Conservation (phyloP, 148 eudicot genomes). For the Linanthus parryae region DNA sequence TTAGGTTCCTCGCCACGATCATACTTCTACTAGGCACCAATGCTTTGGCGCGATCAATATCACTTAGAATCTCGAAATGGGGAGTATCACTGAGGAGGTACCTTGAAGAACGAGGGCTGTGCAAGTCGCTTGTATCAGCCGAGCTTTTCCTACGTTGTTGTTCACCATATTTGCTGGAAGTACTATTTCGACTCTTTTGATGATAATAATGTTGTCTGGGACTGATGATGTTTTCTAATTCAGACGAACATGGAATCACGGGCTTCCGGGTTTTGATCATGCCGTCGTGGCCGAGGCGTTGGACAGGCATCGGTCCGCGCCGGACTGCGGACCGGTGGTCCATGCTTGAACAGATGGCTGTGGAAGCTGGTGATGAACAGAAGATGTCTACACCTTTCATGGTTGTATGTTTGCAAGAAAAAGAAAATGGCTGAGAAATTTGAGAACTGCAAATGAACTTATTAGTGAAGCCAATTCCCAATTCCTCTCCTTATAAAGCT, state of each 20-base stretch:
- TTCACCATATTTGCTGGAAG: slow-evolving; percentile 12
- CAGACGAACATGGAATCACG: slow-evolving; percentile 56
- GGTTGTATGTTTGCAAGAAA: slow-evolving; percentile 22
- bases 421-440: slow-evolving; percentile 1
- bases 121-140: slow-evolving; percentile 35
- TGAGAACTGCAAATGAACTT: slow-evolving; percentile 4
- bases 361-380: slow-evolving; percentile 85
- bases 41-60: slow-evolving; percentile 12
- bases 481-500: slow-evolving; percentile 24
- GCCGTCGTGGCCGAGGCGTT: slow-evolving; percentile 20
- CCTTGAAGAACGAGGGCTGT: slow-evolving; percentile 40
- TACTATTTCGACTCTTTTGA: slow-evolving; percentile 31
- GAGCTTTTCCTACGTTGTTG: slow-evolving; percentile 43
- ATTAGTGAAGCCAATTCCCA: slow-evolving; percentile 9
- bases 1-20: slow-evolving; percentile 3
- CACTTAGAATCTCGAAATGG: slow-evolving; percentile 11
- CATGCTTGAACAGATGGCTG: slow-evolving; percentile 74
- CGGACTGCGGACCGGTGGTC: slow-evolving; percentile 44
- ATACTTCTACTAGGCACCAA: slow-evolving; percentile 16
- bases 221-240: slow-evolving; percentile 58
- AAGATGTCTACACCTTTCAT: slow-evolving; percentile 65
- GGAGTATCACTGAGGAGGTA: slow-evolving; percentile 50
- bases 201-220: slow-evolving; percentile 18
- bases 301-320: slow-evolving; percentile 32
- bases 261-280: slow-evolving; percentile 8